Evolutionary conservation across 257 asterid species (phyloP), one percentile per base, ranked within the genome.

Genomic region (Petunia secreta): DNA sequence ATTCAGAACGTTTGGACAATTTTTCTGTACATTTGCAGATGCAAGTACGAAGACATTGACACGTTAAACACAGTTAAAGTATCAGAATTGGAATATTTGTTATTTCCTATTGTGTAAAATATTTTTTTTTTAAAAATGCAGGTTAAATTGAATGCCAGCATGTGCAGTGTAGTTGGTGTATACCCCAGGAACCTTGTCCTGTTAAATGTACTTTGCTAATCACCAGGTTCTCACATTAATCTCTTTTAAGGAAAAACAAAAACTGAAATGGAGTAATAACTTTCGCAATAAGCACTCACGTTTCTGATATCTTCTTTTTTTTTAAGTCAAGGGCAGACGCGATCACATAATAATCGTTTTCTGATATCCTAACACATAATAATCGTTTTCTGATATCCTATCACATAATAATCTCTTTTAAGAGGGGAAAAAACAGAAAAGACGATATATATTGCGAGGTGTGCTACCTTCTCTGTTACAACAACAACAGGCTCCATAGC

Each of bases 381-480:
- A 25, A 25, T 25, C 25, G 25, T 25, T 25, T 25, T 25, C 25
- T 25, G 25, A 25, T 25, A 25, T 25, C 25, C 25, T 25, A 25
- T 25, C 25, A 25, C 25, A 25, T 25, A 25, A 25, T 25, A 25
- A 25, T 25, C 25, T 25, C 25, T 25, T 25, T 25, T 25, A 25
- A 25, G 25, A 25, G 25, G 25, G 25, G 25, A 34, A 71, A 34
- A 25, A 25, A 69, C 52, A 43, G 54, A 11, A 71, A 34, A 34
- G 1, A 71, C 5, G 62, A 34, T 48, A 71, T 44, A 4, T 9
- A 25, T 5, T 71, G 77, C 9, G 63, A 75, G 66, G 58, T 75
- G 78, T 5, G 54, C 87, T 82, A 95, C 98, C 97, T 95, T 95
- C 87, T 95, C 99, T 53, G 99, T 95, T 69, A 88, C 82, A 74